Percentiles rank a stretch among this genome's conserved stretches.
Evolutionary conservation across 2,329 filamentous ascomycete genomes (phyloP).

Genomic region (Lasiodiplodia sp.): DNA sequence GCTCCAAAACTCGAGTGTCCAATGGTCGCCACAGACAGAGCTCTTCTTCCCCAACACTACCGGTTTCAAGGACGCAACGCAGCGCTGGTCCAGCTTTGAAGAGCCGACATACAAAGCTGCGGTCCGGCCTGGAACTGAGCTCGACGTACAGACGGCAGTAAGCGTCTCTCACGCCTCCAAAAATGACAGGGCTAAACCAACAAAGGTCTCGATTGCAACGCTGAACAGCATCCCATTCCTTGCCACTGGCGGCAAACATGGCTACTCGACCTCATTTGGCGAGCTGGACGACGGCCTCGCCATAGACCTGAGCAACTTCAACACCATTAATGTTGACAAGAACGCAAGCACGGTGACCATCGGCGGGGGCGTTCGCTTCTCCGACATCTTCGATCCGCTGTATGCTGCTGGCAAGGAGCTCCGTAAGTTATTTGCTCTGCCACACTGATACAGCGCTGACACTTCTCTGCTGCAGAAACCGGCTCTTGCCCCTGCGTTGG

Average conservation of each 20-base stretch:
- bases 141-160: background rate
- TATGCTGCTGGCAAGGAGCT: constrained; percentile 42
- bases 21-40: background rate
- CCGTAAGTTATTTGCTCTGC: constrained; percentile 34
- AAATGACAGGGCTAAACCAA: no score
- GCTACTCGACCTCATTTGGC: constrained; percentile 39
- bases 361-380: constrained; percentile 39
- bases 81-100: background rate
- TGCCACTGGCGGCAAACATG: constrained; percentile 45
- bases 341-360: constrained; percentile 38
- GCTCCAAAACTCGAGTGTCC: background rate
- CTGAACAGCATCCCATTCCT: constrained; percentile 42
- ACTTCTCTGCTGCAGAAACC: constrained; percentile 26
- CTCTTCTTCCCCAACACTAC: background rate
- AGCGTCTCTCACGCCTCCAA: background rate
- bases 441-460: background rate
- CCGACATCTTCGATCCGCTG: constrained; percentile 38
- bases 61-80: background rate
- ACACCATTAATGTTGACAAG: constrained; percentile 36
- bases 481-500: constrained; percentile 46
- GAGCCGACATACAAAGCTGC: background rate
- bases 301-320: constrained; percentile 44
- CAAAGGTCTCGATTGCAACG: background rate
- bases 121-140: background rate
- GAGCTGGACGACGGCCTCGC: constrained; percentile 39